Evolutionary conservation across 257 asterid genomes (phyloP), one percentile per base, ranked within the genome.

Genomic region (Linderniella brevidens): DNA sequence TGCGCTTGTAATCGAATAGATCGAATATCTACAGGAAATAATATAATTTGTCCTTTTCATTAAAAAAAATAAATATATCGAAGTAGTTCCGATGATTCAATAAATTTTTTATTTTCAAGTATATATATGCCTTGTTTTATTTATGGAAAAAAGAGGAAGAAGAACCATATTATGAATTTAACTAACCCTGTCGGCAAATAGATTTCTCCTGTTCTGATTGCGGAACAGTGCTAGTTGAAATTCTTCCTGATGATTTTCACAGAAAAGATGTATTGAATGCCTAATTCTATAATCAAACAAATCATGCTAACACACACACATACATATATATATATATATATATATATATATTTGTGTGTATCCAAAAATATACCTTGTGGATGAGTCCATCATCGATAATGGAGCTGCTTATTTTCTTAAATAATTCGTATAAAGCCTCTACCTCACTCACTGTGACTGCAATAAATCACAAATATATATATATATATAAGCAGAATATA

Each of bases 381-480:
- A 88, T 88, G 64, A 84, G 90, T 10, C 97, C 95, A 48, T 88
- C 97, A 8, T 76, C 66, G 17, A 67, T 54, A 47, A 83, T 84
- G 52, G 86, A 76, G 69, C 92, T 73, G 76, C 93, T 78, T 41
- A 88, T 78, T 60, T 80, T 88, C 78, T 80, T 80, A 60, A 48
- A 83, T 46, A 87, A 77, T 55, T 70, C 77, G 41, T 75, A 71
- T 49, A 87, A 68, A 40, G 97, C 95, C 66, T 87, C 95, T 8
- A 87, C 90, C 78, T 87, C 95, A 52, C 69, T 76, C 46, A 80
- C 92, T 11, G 93, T 75, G 64, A 87, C 97, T 83, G 73, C 74
- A 73, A 57, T 3, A 1, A 2, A 43, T 39, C 15, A 39, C 13
- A 3, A 39, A 39, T 3, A 39, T 39, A 39, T 13, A 39, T 39